Evolutionary conservation across 495 filamentous ascomycete genomes (phyloP), one percentile per base, ranked within the genome.

Genomic region (Penicillium desertorum): DNA sequence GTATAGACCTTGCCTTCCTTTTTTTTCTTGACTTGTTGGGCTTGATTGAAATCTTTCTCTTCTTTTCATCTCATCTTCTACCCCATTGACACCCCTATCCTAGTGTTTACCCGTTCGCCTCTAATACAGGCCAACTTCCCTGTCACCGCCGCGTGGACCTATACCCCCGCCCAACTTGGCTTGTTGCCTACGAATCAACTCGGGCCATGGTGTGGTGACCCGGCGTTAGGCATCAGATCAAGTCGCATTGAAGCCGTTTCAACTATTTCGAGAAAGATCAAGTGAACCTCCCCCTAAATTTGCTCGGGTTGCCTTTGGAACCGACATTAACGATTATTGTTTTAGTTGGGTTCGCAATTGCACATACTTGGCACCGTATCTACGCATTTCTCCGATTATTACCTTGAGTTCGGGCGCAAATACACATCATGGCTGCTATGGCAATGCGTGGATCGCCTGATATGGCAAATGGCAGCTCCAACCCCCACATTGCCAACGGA

Each of bases 381-480:
- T 16, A 30, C 27, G 6, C 45, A 29, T 41, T 37, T 49, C 19
- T 27, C n/a, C 3, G 4, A 10, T n/a, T 34, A 5, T 29, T 46
- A 0, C 25, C 6, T 37, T 48, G 46, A 22, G 37, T 8, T 43
- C 37, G 23, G 43, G 36, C 46, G 30, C 36, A 39, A 41, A 42
- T 16, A 29, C 46, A 29, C 11, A 49, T 23, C 5, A 69, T 69
- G 66, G 66, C 61, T 5, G 39, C 61, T 14, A 23, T 53, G 8
- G 52, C 58, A 50, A 63, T 61, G 48, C 64, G 59, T 29, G 46
- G 25, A 54, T 62, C 62, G 30, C 60, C 66, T 14, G 64, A 67
- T n/a, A 56, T 61, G 45, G 64, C 66, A 44, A 67, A 63, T 44
- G 59, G 52, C 23, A 52, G 36, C 32, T 54, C 56, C 9, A 51